phyloP scores from a whole-genome alignment of 345 rosid species.

The Aethionema arabicum region DNA sequence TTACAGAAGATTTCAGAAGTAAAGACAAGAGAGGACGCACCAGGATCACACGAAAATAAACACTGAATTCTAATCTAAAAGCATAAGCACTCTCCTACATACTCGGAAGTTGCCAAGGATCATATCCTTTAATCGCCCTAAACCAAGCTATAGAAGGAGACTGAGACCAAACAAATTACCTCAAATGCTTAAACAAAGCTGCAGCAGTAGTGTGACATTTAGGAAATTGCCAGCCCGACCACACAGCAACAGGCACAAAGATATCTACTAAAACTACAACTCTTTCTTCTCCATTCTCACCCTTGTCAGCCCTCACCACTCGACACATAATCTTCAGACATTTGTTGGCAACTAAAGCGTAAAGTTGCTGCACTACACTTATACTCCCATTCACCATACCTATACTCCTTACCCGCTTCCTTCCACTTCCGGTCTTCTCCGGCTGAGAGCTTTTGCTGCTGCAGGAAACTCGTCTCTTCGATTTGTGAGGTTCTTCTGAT shows the following conservation, averaged over 20 bases:
- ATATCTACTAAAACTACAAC: constrained; percentile 76
- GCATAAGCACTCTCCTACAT: background rate
- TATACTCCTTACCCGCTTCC: constrained; percentile 45
- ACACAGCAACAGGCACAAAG: constrained; percentile 56
- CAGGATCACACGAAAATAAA: constrained; percentile 7
- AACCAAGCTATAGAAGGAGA: constrained; percentile 4
- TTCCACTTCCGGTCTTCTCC: constrained; percentile 30
- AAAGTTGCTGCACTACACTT: constrained; percentile 69
- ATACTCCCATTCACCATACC: constrained; percentile 81
- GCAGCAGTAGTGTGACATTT: constrained; percentile 55
- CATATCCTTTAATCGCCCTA: background rate
- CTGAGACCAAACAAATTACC: constrained; percentile 42
- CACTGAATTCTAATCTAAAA: constrained; percentile 10
- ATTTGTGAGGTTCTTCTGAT: constrained; percentile 11
- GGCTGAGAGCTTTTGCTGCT: constrained; percentile 19
- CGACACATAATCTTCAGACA: constrained; percentile 55
- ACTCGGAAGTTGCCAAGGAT: background rate
- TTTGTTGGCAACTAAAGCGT: constrained; percentile 51
- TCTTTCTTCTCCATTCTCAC: constrained; percentile 44
- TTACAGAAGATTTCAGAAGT: constrained; percentile 5
- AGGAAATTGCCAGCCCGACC: constrained; percentile 92
- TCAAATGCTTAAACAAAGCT: constrained; percentile 69
- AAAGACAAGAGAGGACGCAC: background rate
- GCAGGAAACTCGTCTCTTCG: constrained; percentile 19
- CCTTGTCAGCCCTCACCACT: constrained; percentile 43